Evolutionary conservation across 1,139 yeast genomes (phyloP).

Genomic region (Candida labiduridarum): DNA sequence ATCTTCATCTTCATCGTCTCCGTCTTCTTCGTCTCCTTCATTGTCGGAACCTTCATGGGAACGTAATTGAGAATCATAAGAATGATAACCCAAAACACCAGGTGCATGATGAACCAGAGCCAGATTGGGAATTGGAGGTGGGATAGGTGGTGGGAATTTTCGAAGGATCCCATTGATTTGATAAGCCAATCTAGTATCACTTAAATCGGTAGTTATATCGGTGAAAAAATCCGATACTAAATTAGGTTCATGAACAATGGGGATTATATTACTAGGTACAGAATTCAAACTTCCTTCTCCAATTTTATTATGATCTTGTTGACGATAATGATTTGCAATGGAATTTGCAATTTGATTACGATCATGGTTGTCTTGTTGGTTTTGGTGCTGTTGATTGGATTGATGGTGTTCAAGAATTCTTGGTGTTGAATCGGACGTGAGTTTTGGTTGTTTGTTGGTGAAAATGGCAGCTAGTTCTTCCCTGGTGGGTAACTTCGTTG

Average conservation of each 20-base stretch:
- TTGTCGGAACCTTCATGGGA: background rate
- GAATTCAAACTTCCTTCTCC: conserved; percentile 25
- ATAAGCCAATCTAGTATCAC: conserved; percentile 18
- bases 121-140: conserved; percentile 29
- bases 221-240: conserved; percentile 36
- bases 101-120: background rate
- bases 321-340: conserved; percentile 3
- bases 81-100: background rate
- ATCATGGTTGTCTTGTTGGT: conserved; percentile 2
- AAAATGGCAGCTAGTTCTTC: conserved; percentile 18
- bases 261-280: conserved; percentile 41
- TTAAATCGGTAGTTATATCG: conserved; percentile 29
- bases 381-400: conserved; percentile 1
- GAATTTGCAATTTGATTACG: conserved; percentile 12
- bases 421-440: conserved; percentile 13
- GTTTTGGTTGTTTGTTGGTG: conserved; percentile 14
- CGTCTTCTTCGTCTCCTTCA: conserved; percentile 7
- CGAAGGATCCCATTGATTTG: conserved; percentile 31
- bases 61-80: no score
- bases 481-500: conserved; percentile 15
- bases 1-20: conserved; percentile 12
- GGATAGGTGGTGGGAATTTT: conserved; percentile 47
- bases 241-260: conserved; percentile 39
- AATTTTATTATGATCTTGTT: background rate
- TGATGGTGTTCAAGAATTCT: conserved; percentile 7